Conservation (phyloP, 2,329 filamentous ascomycete species). For the Sporothrix globosa region DNA sequence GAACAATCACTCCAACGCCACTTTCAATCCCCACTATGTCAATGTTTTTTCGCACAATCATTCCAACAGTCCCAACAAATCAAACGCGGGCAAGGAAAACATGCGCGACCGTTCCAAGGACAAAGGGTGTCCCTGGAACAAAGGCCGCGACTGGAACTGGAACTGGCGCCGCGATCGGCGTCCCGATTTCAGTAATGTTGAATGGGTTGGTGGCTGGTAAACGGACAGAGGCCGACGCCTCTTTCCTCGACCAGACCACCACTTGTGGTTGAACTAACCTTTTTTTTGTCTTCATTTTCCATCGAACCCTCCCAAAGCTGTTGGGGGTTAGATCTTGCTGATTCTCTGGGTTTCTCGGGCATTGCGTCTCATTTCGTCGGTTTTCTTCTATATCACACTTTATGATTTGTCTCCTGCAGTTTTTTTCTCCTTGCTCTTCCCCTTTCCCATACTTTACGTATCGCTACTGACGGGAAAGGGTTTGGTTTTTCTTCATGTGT, state of each 20-base stretch:
- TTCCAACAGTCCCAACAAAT: slow-evolving; percentile 23
- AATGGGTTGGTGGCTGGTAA: slow-evolving; percentile 96
- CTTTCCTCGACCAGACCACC: slow-evolving; percentile 50
- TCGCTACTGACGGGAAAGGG: neutral
- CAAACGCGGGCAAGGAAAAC: slow-evolving; percentile 45
- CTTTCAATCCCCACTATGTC: slow-evolving; percentile 27
- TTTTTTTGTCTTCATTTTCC: slow-evolving; percentile 33
- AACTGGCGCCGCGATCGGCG: slow-evolving; percentile 65
- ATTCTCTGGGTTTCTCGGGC: slow-evolving; percentile 35
- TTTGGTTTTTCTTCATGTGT: slow-evolving; percentile 26
- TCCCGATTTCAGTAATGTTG: slow-evolving; percentile 74
- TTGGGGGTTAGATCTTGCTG: slow-evolving; percentile 35
- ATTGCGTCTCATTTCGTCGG: slow-evolving; percentile 29
- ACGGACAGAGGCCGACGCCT: slow-evolving; percentile 47
- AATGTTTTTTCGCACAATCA: slow-evolving; percentile 26
- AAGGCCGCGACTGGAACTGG: slow-evolving; percentile 63
- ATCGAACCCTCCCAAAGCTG: slow-evolving; percentile 27
- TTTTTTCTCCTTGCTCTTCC: neutral
- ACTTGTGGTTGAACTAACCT: slow-evolving; percentile 63
- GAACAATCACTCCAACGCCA: slow-evolving; percentile 19
- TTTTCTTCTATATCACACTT: slow-evolving; percentile 28
- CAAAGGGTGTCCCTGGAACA: slow-evolving; percentile 60
- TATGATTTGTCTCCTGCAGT: slow-evolving; percentile 28
- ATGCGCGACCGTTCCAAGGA: slow-evolving; percentile 43
- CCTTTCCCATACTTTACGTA: slow-evolving; percentile 2